A percentile compares a stretch with the other conserved stretches of the same genome.
Conservation (phyloP, 108 stramenopile species). For the Nitzschia sp. region DNA sequence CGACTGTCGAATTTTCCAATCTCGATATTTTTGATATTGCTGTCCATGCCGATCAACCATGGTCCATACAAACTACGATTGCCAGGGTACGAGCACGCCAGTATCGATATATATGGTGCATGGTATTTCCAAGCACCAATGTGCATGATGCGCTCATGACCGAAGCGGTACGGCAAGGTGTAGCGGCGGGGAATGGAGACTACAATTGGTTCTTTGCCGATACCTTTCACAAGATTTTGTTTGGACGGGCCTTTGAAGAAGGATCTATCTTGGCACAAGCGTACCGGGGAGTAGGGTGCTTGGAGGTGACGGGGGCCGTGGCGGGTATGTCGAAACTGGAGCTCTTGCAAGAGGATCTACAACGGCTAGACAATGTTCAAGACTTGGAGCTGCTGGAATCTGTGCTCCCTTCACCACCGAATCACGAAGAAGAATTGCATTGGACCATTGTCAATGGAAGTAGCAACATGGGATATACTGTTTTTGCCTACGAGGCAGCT, state of each 20-base stretch:
- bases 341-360: neutral
- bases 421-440: neutral
- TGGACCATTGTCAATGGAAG: conserved; percentile 8
- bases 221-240: neutral
- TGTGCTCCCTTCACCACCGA: neutral
- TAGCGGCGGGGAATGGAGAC: conserved; percentile 39
- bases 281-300: conserved; percentile 20
- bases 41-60: neutral
- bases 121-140: neutral
- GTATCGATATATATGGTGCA: neutral
- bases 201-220: conserved; percentile 49
- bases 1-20: neutral
- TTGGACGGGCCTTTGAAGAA: neutral
- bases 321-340: conserved; percentile 4
- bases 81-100: neutral
- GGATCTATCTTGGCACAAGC: conserved; percentile 9
- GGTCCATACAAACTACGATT: neutral
- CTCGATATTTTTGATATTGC: neutral
- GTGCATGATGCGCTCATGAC: conserved; percentile 22
- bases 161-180: conserved; percentile 36
- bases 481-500: conserved; percentile 56
- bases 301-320: neutral
- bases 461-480: conserved; percentile 2
- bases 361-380: neutral
- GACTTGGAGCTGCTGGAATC: neutral